Conservation (phyloP, 2,329 filamentous ascomycete genomes). For the Diaporthe helianthi region DNA sequence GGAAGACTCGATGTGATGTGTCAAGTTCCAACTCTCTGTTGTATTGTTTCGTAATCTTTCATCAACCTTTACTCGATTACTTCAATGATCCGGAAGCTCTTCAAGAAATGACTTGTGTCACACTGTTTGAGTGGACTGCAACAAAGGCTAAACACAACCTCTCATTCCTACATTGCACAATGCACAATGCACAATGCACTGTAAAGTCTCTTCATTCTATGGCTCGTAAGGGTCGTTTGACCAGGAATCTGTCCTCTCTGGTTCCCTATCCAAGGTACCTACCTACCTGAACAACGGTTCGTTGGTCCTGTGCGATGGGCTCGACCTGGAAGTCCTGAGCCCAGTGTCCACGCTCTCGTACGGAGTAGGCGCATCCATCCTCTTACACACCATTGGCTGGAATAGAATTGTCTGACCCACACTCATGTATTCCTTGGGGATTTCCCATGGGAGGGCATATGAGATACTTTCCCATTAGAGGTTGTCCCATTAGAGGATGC, state of each 20-base stretch:
- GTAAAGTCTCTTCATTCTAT: background rate
- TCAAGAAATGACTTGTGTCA: background rate
- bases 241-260: background rate
- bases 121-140: background rate
- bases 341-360: background rate
- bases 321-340: background rate
- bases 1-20: background rate
- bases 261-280: background rate
- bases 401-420: background rate
- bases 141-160: background rate
- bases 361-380: too few species aligned
- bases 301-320: too few species aligned
- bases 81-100: background rate
- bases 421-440: background rate
- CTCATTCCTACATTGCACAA: background rate
- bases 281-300: background rate
- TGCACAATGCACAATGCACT: too few species aligned
- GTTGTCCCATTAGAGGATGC: background rate
- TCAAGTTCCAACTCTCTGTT: background rate
- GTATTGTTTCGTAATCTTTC: background rate
- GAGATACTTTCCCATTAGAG: too few species aligned
- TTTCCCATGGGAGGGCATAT: too few species aligned
- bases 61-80: background rate
- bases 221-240: background rate
- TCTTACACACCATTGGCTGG: background rate